Evolutionary conservation across 148 eudicot species (phyloP), one percentile per base, ranked within the genome.

Genomic region (Cornus suecica): DNA sequence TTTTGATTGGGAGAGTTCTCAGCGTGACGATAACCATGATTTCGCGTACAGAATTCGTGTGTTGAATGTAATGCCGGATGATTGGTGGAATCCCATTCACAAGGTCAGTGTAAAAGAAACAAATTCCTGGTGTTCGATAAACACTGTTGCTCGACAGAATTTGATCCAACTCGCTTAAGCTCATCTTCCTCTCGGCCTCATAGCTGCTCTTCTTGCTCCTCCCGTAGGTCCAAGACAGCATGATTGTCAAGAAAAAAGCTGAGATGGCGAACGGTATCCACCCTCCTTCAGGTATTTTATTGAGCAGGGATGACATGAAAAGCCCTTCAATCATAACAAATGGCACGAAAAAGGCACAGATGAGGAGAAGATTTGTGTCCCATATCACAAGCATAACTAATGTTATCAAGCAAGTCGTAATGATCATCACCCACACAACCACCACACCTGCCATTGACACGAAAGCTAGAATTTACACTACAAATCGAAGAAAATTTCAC

Each of bases 301-400:
- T 76, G 0, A 85, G 56, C 65, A 85, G 30, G 32, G 85, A 76
- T 15, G 84, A 45, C 76, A 85, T 70, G 78, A 65, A 85, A 5
- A 74, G 20, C 32, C 56, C 41, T 69, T 81, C 87, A 28, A 78
- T 70, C 13, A 67, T 24, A 3, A 81, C 41, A 10, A 29, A 85
- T 0, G 82, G 80, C 0, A 76, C 0, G 77, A 77, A 79, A 32
- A 81, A 85, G 1, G 45, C 70, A 8, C 76, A 61, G 16, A 82
- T 64, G 27, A 84, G 80, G 27, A 85, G 48, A 1, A 74, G 28
- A 14, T 77, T 76, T 14, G 83, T 73, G 13, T 80, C 74, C 87
- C 85, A 82, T 32, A 85, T 77, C 13, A 82, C 71, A 18, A 82
- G 79, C 87, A 85, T 85, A 29, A 85, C 85, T n/a, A 85, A n/a